Percentiles rank a stretch among this genome's conserved stretches.
These are phyloP conservation scores for Aspergillus awamori DNA, from an alignment of 2,329 filamentous ascomycete genomes.

Conservation along the genomic window DNA sequence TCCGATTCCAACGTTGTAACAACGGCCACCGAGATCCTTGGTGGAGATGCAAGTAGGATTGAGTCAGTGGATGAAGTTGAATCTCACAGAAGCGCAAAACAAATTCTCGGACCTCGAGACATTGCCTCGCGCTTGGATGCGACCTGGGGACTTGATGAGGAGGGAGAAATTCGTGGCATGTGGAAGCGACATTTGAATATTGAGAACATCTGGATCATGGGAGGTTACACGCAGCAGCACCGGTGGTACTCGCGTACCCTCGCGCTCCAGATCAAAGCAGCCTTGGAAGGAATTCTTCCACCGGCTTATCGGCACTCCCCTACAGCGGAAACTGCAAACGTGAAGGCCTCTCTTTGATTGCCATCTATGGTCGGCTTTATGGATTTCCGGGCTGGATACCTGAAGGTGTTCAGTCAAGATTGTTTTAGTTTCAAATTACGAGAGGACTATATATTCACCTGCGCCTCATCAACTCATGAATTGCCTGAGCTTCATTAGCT, in stretches of 20 bases:
- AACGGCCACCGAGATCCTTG: conserved; percentile 35
- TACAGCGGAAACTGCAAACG: too few species aligned
- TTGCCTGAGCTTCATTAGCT: too few species aligned
- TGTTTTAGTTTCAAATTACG: too few species aligned
- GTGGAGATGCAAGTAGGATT: background rate
- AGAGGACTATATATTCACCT: too few species aligned
- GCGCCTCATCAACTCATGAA: too few species aligned
- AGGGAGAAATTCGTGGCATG: conserved; percentile 49
- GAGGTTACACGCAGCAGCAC: conserved; percentile 14
- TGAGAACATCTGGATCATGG: conserved; percentile 44
- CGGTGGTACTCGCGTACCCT: conserved; percentile 13
- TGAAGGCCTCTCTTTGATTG: too few species aligned
- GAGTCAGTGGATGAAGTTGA: background rate
- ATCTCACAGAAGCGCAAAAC: background rate
- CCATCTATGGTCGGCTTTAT: too few species aligned
- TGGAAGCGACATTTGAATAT: conserved; percentile 38
- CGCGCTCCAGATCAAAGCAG: conserved; percentile 13
- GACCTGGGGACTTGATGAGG: conserved; percentile 47
- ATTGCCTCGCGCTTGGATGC: conserved; percentile 45
- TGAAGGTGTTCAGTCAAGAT: too few species aligned
- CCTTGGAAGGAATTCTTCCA: conserved; percentile 6
- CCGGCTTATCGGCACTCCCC: conserved; percentile 4
- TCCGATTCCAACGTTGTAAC: conserved; percentile 35
- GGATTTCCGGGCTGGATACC: too few species aligned
- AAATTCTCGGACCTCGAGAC: conserved; percentile 32